Evolutionary conservation across 805 yeast genomes (phyloP), one percentile per base, ranked within the genome.

Genomic region (Ascoidea asiatica): DNA sequence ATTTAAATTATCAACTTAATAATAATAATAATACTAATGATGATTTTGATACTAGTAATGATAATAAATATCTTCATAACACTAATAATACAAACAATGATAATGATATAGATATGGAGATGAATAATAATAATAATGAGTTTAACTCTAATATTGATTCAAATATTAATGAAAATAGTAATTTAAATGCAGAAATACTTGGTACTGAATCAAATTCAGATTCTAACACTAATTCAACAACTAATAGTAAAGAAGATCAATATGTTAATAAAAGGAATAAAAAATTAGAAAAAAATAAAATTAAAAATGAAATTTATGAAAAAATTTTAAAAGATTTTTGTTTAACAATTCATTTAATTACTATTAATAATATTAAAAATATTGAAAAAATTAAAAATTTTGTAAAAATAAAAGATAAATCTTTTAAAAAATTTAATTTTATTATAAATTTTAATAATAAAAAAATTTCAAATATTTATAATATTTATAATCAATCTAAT

Each of bases 111-210:
- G 55, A 4, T 54, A 38, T 38, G 55, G 60, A 57, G 29, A 58
- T 58, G 41, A 52, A 56, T 35, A 56, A 55, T 40, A 51, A 53
- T 21, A 53, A 52, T 18, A 53, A 52, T 41, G 52, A 51, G 29
- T 49, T 48, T 33, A 43, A 52, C 50, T 44, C 47, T 19, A 42
- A 55, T 49, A 43, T 45, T 39, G 44, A 50, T 39, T 2, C 8
- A 11, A 29, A 29, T 29, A 2, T 11, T 29, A 29, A 29, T 29
- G 4, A 29, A 11, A 19, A 37, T 19, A 3, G 13, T 22, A 43
- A 21, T 20, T 3, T 8, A 5, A 13, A 22, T 18, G 8, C 37
- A 11, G 1, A 8, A 8, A 17, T 13, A 5, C 2, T 20, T 17
- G 35, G 33, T 3, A 33, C 8, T 18, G 23, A 29, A 6, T 20